Conservation (phyloP, 257 asterid genomes). For the Solanum raphanifolium region DNA sequence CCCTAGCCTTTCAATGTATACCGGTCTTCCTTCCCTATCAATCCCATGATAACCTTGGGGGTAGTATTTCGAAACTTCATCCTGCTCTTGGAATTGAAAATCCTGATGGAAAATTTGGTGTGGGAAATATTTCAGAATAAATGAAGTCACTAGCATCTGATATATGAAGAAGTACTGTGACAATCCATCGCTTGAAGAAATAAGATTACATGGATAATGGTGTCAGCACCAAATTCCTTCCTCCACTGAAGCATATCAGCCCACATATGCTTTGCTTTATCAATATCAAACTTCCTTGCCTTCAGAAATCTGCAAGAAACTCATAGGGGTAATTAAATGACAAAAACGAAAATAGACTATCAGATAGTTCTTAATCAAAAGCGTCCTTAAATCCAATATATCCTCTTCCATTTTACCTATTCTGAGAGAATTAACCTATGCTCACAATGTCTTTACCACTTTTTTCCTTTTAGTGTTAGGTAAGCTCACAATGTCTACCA, state of each 20-base stretch:
- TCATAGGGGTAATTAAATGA: background rate
- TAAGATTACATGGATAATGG: conserved; percentile 41
- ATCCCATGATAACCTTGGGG: conserved; percentile 88
- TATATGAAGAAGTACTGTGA: background rate
- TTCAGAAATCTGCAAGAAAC: conserved; percentile 52
- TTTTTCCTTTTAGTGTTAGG: background rate
- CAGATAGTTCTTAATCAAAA: background rate
- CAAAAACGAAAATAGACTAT: background rate
- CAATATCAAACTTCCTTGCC: conserved; percentile 77
- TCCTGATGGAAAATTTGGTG: conserved; percentile 32
- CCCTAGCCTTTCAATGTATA: conserved; percentile 79
- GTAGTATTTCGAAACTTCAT: conserved; percentile 60
- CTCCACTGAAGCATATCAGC: conserved; percentile 91
- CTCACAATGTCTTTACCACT: background rate
- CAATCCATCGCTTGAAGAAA: background rate
- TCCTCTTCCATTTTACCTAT: background rate
- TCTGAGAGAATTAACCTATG: background rate
- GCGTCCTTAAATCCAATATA: background rate
- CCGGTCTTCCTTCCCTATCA: conserved; percentile 81
- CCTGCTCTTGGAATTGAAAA: conserved; percentile 61
- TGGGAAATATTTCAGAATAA: background rate
- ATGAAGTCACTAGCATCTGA: background rate
- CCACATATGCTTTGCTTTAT: conserved; percentile 79
- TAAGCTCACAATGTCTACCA: background rate
- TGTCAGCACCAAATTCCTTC: conserved; percentile 65